phyloP scores from a whole-genome alignment of 352 stramenopile species.

The Pythium dissimile region DNA sequence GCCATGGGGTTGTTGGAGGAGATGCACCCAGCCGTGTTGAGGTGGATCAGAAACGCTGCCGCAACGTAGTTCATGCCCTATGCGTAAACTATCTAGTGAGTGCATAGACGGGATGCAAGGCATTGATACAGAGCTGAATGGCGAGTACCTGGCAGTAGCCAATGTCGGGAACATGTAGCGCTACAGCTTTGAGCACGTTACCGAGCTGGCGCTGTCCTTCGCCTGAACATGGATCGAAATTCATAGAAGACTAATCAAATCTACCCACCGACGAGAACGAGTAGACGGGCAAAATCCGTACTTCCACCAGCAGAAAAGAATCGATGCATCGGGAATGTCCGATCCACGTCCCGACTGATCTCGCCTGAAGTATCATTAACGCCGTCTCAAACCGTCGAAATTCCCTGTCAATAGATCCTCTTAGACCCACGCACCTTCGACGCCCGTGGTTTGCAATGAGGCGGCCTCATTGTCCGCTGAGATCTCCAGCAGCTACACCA shows the following conservation, averaged over 20 bases:
- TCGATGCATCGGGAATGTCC: conserved; percentile 55
- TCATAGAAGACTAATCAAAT: no score
- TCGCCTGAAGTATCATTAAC: conserved; percentile 55
- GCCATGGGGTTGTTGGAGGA: neutral
- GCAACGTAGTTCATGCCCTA: conserved; percentile 88
- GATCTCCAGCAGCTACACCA: conserved; percentile 39
- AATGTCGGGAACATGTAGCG: conserved; percentile 45
- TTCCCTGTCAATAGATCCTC: no score
- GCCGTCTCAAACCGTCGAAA: no score
- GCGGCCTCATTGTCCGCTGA: conserved; percentile 30
- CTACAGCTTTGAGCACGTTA: conserved; percentile 74
- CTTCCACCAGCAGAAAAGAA: conserved; percentile 45
- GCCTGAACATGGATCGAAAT: conserved; percentile 16
- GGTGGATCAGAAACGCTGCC: conserved; percentile 47
- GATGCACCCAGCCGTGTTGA: conserved; percentile 27
- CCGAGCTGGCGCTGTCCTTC: conserved; percentile 51
- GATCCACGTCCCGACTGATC: conserved; percentile 66
- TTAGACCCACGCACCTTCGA: no score
- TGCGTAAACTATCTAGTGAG: no score
- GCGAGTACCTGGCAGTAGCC: conserved; percentile 71
- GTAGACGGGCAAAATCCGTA: conserved; percentile 5
- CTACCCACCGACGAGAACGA: neutral
- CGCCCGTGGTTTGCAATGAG: conserved; percentile 40
- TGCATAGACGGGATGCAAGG: no score
- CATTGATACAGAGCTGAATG: no score